Evolutionary conservation across 2,329 filamentous ascomycete species (phyloP), one percentile per base, ranked within the genome.

Genomic region (Exophiala lecanii-corni): DNA sequence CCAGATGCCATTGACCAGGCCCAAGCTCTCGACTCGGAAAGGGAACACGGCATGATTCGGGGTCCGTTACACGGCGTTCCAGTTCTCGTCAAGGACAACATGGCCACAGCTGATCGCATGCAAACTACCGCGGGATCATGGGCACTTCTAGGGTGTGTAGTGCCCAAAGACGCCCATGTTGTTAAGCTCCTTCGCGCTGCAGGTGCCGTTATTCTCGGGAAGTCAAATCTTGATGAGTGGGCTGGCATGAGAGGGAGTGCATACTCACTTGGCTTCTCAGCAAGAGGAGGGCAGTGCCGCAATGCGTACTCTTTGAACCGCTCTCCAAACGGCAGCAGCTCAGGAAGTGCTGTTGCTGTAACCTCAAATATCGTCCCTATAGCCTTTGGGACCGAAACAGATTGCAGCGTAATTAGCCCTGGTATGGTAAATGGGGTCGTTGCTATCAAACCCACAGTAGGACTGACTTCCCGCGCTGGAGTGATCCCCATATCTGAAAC

Each of bases 221-320:
- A 64, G 45, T 45, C 60, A 4, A 63, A 62, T 38, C 41, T 63
- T 30, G 57, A 57, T 19, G 55, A 55, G 43, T 51, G 51, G 54
- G 50, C 49, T 4, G 50, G 47, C 6, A 49, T 56, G 39, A 51
- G 51, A 43, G 49, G 50, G 10, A 51, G 36, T 16, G 37, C 38
- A 26, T 51, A 45, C 21, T 82, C 78, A 0, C 79, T 83, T 59
- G 83, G 82, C 2, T 86, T 80, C 57, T 81, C 76, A 30, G 74
- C 67, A 3, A 71, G 81, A 4, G 81, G 81, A 15, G 82, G 81
- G 0, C 81, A 86, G 61, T 71, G 71, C 35, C 69, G 79, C 32
- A 81, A 73, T 55, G 71, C 84, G 0, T 88, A 87, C 55, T 85
- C 42, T 13, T 34, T 49, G 36, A 51, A 48, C 16, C 39, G 44